A percentile compares a stretch with the other conserved stretches of the same genome.
Evolutionary conservation across 2,329 filamentous ascomycete species (phyloP).

Genomic region (Apiospora malaysiana): DNA sequence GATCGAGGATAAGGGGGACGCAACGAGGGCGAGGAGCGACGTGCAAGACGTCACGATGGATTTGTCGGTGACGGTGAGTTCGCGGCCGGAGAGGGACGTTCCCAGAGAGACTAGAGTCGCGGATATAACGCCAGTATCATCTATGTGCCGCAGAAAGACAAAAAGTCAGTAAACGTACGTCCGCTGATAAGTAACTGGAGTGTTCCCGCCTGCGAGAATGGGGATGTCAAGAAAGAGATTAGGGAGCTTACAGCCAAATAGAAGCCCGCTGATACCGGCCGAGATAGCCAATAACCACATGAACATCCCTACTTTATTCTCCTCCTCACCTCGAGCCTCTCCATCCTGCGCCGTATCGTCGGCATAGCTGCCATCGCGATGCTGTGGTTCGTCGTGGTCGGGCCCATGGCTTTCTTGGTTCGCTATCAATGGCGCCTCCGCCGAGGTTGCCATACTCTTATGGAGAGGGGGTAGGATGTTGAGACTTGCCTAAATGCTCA

Average conservation of each 20-base stretch:
- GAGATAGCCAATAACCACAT: conserved; percentile 68
- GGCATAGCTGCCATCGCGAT: conserved; percentile 23
- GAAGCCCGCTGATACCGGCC: conserved; percentile 69
- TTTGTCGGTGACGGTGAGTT: conserved; percentile 68
- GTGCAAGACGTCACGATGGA: conserved; percentile 75
- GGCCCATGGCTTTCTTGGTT: conserved; percentile 27
- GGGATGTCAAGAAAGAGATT: neutral
- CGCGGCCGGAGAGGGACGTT: conserved; percentile 60
- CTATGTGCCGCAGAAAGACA: conserved; percentile 40
- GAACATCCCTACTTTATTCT: conserved; percentile 48
- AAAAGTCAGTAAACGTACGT: conserved; percentile 21
- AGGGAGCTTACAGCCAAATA: conserved; percentile 68
- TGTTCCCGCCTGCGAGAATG: neutral
- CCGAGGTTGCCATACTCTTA: conserved; percentile 29
- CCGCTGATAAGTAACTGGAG: neutral
- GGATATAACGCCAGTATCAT: conserved; percentile 73
- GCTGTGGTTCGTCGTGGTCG: conserved; percentile 27
- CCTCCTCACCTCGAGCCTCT: conserved; percentile 20
- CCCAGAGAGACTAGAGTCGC: conserved; percentile 70
- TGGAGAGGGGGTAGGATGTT: neutral
- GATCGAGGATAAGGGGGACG: conserved; percentile 69
- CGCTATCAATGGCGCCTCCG: conserved; percentile 32
- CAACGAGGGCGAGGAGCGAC: conserved; percentile 67
- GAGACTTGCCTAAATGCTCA: neutral
- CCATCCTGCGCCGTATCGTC: conserved; percentile 18